Conservation (phyloP, 768 basidiomycete genomes). For the Tylopilus sp. region DNA sequence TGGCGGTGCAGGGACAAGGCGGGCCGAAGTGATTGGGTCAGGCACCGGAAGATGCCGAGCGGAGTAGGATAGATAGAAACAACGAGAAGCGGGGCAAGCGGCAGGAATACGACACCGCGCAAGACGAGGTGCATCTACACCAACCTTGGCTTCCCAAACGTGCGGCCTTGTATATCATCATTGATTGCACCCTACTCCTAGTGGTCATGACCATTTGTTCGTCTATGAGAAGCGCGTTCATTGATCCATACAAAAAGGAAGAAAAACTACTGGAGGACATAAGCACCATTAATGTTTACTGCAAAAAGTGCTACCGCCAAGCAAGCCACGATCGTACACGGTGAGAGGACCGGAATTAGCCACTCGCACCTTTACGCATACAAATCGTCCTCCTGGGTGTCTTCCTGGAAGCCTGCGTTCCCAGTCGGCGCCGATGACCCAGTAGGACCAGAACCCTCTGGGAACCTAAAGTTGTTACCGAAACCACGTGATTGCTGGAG, state of each 20-base stretch:
- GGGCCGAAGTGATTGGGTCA: too few species aligned
- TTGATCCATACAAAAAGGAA: not conserved
- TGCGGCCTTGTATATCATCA: too few species aligned
- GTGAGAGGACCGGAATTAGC: not conserved
- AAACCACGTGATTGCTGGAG: slow-evolving; percentile 89
- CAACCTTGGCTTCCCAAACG: too few species aligned
- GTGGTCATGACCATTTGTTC: not conserved
- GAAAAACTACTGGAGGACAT: slow-evolving; percentile 4
- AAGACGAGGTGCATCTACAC: too few species aligned
- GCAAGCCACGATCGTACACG: not conserved
- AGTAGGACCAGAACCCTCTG: slow-evolving; percentile 54
- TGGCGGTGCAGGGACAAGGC: too few species aligned
- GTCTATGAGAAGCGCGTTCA: not conserved
- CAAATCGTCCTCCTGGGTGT: slow-evolving; percentile 85
- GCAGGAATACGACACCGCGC: too few species aligned
- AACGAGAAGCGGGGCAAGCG: too few species aligned
- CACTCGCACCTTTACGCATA: slow-evolving; percentile 55
- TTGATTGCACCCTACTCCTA: too few species aligned
- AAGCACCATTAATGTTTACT: not conserved
- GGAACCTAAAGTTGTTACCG: slow-evolving; percentile 98
- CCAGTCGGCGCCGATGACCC: slow-evolving; percentile 44
- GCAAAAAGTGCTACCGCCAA: not conserved
- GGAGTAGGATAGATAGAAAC: too few species aligned
- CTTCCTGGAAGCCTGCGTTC: slow-evolving; percentile 81
- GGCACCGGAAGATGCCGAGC: too few species aligned